Percentiles rank a stretch among this genome's conserved stretches.
phyloP scores from a whole-genome alignment of 495 filamentous ascomycete genomes.

The Xylaria acuta region DNA sequence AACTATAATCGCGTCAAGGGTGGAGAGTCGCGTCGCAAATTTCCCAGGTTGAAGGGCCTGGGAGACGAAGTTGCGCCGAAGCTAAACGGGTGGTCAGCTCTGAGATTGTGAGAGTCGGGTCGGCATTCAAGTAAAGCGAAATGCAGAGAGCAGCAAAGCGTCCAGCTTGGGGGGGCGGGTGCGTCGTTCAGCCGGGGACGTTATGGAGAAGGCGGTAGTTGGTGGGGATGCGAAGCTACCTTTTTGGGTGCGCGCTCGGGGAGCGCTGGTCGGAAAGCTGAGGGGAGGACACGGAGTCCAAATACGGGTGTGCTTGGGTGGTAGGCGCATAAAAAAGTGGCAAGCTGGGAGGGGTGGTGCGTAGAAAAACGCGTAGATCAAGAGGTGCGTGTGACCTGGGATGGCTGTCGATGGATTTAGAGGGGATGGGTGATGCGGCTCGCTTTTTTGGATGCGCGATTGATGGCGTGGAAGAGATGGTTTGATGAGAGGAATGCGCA shows the following conservation, averaged over 20 bases:
- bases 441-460: slow-evolving; percentile 61
- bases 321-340: slow-evolving; percentile 31
- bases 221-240: slow-evolving; percentile 36
- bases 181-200: slow-evolving; percentile 40
- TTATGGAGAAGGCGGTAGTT: slow-evolving; percentile 30
- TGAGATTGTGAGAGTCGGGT: neutral
- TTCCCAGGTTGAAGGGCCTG: slow-evolving; percentile 32
- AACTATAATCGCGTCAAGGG: slow-evolving; percentile 8
- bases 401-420: slow-evolving; percentile 59
- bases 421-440: slow-evolving; percentile 56
- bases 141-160: slow-evolving; percentile 24
- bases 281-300: slow-evolving; percentile 26
- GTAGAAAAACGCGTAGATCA: slow-evolving; percentile 50
- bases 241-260: slow-evolving; percentile 38
- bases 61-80: slow-evolving; percentile 23
- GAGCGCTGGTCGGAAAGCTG: slow-evolving; percentile 23
- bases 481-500: slow-evolving; percentile 62
- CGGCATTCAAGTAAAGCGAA: slow-evolving; percentile 2
- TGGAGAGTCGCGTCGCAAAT: slow-evolving; percentile 34
- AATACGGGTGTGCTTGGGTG: slow-evolving; percentile 22
- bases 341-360: slow-evolving; percentile 35
- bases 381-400: slow-evolving; percentile 50
- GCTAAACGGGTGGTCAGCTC: slow-evolving; percentile 14
- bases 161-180: slow-evolving; percentile 27
- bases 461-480: slow-evolving; percentile 51